Conservation (phyloP, 176 grass and related monocot species). For the Thalia dealbata region DNA sequence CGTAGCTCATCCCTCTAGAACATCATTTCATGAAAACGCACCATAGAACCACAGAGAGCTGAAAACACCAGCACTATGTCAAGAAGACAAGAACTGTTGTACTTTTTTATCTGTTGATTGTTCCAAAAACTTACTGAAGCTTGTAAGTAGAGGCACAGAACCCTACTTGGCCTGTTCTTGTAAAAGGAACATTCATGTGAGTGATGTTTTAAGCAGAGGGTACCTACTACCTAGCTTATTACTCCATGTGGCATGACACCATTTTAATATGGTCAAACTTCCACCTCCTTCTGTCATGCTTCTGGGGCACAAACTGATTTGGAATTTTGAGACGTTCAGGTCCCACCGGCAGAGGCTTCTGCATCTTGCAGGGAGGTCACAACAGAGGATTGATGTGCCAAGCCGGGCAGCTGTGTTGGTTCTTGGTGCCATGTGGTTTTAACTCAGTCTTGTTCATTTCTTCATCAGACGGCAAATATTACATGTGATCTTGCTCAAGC, state of each 20-base stretch:
- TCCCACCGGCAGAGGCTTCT: background rate
- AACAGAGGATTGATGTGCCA: too few relatives aligned
- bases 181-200: background rate
- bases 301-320: background rate
- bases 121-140: background rate
- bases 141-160: too few relatives aligned
- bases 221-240: too few relatives aligned
- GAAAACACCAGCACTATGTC: too few relatives aligned
- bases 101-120: background rate
- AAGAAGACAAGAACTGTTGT: too few relatives aligned
- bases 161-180: too few relatives aligned
- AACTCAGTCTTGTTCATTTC: too few relatives aligned
- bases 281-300: background rate
- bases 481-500: too few relatives aligned
- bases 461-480: too few relatives aligned
- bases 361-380: background rate
- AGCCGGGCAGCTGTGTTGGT: too few relatives aligned
- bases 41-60: too few relatives aligned
- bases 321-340: background rate
- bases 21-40: background rate
- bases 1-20: slow-evolving; percentile 32
- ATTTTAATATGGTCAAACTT: background rate
- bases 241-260: background rate
- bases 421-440: too few relatives aligned
- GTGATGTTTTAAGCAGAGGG: background rate